Percentiles rank a stretch among this genome's conserved stretches.
Conservation (phyloP, 371 early-diverging fungal genomes). For the Mortierella sp. region DNA sequence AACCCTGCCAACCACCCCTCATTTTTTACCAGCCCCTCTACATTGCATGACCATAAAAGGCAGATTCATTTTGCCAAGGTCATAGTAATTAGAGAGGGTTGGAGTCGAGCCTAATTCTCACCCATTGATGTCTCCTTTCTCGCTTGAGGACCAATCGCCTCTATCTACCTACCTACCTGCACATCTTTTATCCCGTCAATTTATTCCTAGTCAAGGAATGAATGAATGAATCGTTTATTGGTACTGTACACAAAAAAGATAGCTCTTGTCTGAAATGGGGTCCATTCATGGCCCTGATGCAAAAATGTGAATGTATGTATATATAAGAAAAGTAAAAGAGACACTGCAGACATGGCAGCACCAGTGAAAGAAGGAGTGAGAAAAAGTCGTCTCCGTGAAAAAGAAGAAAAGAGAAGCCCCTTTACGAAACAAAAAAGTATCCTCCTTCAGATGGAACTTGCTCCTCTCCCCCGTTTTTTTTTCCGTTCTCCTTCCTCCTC, state of each 20-base stretch:
- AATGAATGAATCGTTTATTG: not conserved
- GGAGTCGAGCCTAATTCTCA: too few species aligned
- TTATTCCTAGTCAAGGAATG: not conserved
- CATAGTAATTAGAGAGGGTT: too few species aligned
- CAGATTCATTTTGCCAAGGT: too few species aligned
- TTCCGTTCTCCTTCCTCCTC: not conserved
- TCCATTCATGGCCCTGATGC: not conserved
- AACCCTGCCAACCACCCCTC: too few species aligned
- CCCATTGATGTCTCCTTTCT: too few species aligned
- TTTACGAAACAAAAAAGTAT: not conserved
- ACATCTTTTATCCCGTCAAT: not conserved
- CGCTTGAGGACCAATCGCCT: not conserved
- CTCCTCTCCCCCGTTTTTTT: not conserved
- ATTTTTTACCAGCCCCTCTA: too few species aligned
- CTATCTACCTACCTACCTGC: not conserved
- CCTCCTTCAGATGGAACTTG: constrained; percentile 4
- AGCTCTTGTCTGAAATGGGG: not conserved
- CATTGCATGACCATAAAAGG: too few species aligned
- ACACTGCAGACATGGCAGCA: not conserved
- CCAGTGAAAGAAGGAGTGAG: not conserved
- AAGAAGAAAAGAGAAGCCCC: not conserved
- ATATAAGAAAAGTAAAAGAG: not conserved
- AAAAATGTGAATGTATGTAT: not conserved
- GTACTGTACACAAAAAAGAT: not conserved
- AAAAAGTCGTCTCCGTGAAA: not conserved